These are phyloP conservation scores for Fennellomyces sp. DNA, from an alignment of 371 early-diverging fungal genomes.

Conservation along the genomic window DNA sequence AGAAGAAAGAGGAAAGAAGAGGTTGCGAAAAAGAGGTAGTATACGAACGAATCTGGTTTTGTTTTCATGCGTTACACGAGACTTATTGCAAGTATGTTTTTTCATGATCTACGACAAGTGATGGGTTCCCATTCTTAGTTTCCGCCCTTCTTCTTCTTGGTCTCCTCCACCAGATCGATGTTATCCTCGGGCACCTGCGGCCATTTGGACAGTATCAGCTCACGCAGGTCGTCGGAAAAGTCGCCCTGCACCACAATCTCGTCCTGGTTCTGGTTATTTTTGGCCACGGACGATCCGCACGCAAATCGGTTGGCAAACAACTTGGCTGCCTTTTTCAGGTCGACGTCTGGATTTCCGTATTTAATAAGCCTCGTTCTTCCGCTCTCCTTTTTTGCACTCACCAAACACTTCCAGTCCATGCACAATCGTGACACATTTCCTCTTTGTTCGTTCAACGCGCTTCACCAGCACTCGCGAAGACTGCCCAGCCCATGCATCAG, in stretches of 20 bases:
- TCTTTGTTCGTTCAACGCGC: conserved; percentile 86
- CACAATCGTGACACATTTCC: conserved; percentile 85
- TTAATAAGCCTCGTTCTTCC: neutral
- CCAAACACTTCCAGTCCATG: conserved; percentile 82
- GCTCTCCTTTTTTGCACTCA: conserved; percentile 20
- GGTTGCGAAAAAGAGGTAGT: neutral
- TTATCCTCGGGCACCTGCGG: conserved; percentile 69
- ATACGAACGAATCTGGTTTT: neutral
- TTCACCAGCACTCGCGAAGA: conserved; percentile 72
- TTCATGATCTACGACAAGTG: conserved; percentile 1
- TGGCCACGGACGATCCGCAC: conserved; percentile 90
- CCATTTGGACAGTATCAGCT: conserved; percentile 66
- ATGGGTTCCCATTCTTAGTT: neutral
- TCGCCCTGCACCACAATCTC: conserved; percentile 96
- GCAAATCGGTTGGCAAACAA: conserved; percentile 92
- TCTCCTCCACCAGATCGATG: conserved; percentile 67
- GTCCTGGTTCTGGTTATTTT: conserved; percentile 87
- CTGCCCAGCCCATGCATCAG: conserved; percentile 15
- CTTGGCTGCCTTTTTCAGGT: conserved; percentile 94
- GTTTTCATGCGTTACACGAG: conserved; percentile 14
- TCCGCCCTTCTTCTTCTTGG: conserved; percentile 55
- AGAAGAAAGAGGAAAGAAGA: conserved; percentile 1
- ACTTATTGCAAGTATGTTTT: conserved; percentile 1
- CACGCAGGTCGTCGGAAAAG: conserved; percentile 80
- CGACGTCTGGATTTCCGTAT: conserved; percentile 64